phyloP scores from a whole-genome alignment of 768 basidiomycete genomes.

The Boletus huronensis region DNA sequence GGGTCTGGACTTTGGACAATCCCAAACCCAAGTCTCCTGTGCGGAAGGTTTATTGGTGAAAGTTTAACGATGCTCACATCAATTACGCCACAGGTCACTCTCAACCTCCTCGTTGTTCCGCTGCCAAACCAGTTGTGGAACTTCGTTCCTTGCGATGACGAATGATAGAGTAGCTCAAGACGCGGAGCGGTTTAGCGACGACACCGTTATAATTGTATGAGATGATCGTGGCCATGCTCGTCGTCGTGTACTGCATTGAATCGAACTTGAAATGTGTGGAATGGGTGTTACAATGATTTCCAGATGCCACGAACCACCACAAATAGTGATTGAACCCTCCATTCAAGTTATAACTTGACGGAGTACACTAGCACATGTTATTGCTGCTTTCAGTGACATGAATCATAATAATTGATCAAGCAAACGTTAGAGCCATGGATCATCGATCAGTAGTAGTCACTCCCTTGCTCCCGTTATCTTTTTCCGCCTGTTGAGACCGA shows the following conservation, averaged over 20 bases:
- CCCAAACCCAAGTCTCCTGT: background rate
- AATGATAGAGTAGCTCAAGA: no score
- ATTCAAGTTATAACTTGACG: no score
- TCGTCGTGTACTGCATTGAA: background rate
- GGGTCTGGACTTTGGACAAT: background rate
- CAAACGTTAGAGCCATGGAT: no score
- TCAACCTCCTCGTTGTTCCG: background rate
- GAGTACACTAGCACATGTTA: no score
- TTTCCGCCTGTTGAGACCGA: no score
- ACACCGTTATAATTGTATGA: background rate
- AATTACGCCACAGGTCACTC: background rate
- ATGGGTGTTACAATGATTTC: background rate
- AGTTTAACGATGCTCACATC: slow-evolving; percentile 1
- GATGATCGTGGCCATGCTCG: background rate
- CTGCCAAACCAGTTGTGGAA: background rate
- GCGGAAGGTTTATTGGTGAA: background rate
- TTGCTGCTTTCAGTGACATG: no score
- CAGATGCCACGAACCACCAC: background rate
- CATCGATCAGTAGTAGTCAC: no score
- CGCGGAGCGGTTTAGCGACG: background rate
- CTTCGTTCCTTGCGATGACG: accelerated
- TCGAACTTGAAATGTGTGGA: background rate
- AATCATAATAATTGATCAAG: no score
- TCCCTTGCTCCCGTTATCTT: no score
- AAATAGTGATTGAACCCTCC: no score